A percentile compares a stretch with the other conserved stretches of the same genome.
Evolutionary conservation across 257 asterid genomes (phyloP).

Genomic region (Striga asiatica): DNA sequence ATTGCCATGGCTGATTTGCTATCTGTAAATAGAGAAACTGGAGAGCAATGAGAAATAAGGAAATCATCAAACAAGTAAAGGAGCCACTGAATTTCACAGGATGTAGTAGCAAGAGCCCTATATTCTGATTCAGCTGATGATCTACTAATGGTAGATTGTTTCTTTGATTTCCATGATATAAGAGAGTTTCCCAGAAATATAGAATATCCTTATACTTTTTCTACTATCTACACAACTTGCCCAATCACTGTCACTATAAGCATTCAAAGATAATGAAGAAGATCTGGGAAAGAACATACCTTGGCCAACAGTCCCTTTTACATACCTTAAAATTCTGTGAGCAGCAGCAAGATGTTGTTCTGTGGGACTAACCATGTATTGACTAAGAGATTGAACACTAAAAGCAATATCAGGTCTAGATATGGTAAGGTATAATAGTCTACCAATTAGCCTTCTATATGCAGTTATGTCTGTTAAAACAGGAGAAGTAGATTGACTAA

Average conservation of each 20-base stretch:
- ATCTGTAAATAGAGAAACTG: no score
- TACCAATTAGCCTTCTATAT: neutral
- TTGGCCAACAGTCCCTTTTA: neutral
- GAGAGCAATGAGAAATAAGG: no score
- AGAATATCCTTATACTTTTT: no score
- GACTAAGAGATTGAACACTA: neutral
- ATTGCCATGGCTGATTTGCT: no score
- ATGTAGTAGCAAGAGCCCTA: no score
- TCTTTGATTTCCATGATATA: no score
- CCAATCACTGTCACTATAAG: neutral
- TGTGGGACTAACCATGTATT: neutral
- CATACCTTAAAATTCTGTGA: neutral
- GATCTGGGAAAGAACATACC: neutral
- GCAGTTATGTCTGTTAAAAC: neutral
- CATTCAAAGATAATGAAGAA: neutral
- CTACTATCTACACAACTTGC: neutral
- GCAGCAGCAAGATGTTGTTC: neutral
- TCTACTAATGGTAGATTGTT: no score
- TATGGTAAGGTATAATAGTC: neutral
- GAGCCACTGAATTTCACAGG: no score
- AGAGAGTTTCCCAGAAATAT: no score
- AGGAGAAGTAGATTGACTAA: neutral
- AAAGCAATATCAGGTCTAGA: neutral
- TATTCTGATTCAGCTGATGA: no score
- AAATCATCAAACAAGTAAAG: no score